phyloP scores from a whole-genome alignment of 2,329 filamentous ascomycete species.

The Coniochaeta pulveracea region DNA sequence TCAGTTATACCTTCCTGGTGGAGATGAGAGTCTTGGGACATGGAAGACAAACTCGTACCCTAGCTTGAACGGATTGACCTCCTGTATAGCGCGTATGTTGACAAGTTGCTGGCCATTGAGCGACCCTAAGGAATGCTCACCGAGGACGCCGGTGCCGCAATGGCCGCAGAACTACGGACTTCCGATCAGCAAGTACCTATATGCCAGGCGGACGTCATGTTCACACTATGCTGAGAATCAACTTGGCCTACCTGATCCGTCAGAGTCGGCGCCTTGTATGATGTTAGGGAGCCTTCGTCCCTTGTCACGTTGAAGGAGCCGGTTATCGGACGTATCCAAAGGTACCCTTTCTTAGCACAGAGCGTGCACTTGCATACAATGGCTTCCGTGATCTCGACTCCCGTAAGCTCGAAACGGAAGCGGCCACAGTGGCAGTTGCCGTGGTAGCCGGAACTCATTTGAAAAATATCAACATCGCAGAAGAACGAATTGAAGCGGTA shows the following conservation, averaged over 20 bases:
- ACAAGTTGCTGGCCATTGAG: too few relatives aligned
- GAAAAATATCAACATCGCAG: too few relatives aligned
- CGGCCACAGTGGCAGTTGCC: slow-evolving; percentile 47
- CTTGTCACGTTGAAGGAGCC: slow-evolving; percentile 32
- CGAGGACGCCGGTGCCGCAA: slow-evolving; percentile 34
- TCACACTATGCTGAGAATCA: slow-evolving; percentile 26
- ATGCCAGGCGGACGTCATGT: background rate
- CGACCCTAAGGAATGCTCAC: too few relatives aligned
- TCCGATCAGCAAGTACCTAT: slow-evolving; percentile 3
- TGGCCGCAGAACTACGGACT: slow-evolving; percentile 34
- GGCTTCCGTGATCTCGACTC: slow-evolving; percentile 46
- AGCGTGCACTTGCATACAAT: slow-evolving; percentile 57
- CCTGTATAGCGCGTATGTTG: slow-evolving; percentile 15
- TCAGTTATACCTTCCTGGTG: slow-evolving; percentile 5
- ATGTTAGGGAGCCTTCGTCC: slow-evolving; percentile 28
- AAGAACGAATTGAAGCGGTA: slow-evolving; percentile 17
- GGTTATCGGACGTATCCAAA: slow-evolving; percentile 21
- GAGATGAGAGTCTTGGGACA: slow-evolving; percentile 24
- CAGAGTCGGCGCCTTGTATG: too few relatives aligned
- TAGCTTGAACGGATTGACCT: slow-evolving; percentile 31
- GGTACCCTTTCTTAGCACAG: slow-evolving; percentile 38
- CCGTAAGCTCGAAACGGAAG: slow-evolving; percentile 36
- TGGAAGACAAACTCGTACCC: slow-evolving; percentile 14
- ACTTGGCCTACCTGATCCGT: slow-evolving; percentile 25
- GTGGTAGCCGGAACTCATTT: too few relatives aligned